Evolutionary conservation across 208 protist genomes (phyloP), one percentile per base, ranked within the genome.

Genomic region (Tetramitus jugosus): DNA sequence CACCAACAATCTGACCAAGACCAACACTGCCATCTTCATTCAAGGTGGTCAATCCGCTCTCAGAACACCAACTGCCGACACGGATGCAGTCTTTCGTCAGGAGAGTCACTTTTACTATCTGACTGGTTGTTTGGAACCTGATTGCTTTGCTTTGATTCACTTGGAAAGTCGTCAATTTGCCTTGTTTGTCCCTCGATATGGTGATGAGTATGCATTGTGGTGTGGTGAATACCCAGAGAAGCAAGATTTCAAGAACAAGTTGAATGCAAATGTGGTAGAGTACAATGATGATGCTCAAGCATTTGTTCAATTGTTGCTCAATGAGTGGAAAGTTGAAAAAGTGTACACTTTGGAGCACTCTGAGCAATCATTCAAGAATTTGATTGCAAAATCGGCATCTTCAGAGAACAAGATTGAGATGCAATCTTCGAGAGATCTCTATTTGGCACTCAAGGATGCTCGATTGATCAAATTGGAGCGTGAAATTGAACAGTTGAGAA

Each of bases 91-190:
- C 6, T 94, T 93, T 77, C 84, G 91, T 72, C 93, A 96, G 82
- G 94, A 97, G 76, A 94, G 89, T 86, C 95, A 96, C 85, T 97
- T 94, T 82, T 85, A 89, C 78, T 97, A 94, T 79, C 83, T 96
- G 17, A 94, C 94, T 79, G 94, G 94, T 42, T 84, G 84, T 37
- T 86, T 91, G 56, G 87, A 92, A 77, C 90, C 92, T 20, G 91
- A 95, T 53, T 85, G 86, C 43, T 92, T 85, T 75, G 89, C 87
- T 20, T 84, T 84, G 1, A 86, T 97, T 53, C 77, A 82, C 61
- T 81, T 92, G 35, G 53, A 77, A 1, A 85, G 86, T 29, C 91
- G 91, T 65, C 80, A 33, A 26, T 87, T 85, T 23, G 80, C 91
- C 31, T 39, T 96, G 6, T 97, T 95, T 79, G 91, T 94, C 72